Evolutionary conservation across 257 asterid species (phyloP).

Genomic region (Solanum paucissectum): DNA sequence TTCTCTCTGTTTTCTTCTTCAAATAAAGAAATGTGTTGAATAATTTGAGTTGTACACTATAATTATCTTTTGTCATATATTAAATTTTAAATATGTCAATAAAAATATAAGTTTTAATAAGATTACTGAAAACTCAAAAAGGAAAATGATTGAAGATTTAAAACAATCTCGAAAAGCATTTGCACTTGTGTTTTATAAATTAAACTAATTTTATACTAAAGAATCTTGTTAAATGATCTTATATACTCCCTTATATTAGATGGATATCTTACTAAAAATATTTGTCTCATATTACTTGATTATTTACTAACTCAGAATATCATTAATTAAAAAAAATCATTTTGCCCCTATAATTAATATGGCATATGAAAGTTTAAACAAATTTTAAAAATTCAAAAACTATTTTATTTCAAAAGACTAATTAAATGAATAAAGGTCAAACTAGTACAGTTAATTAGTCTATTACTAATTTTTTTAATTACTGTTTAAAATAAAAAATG

Average conservation of each 20-base stretch:
- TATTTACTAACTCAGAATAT: too few species aligned
- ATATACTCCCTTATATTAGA: not conserved
- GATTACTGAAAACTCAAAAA: not conserved
- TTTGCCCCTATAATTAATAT: not conserved
- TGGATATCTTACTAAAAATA: not conserved
- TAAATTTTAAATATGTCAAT: not conserved
- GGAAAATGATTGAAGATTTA: not conserved
- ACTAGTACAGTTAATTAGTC: too few species aligned
- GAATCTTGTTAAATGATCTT: not conserved
- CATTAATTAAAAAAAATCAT: not conserved
- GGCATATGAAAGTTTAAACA: not conserved
- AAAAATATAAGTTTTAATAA: not conserved
- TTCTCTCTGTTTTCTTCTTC: not conserved
- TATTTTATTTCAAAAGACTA: not conserved
- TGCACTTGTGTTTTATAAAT: not conserved
- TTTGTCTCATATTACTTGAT: not conserved
- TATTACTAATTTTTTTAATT: too few species aligned
- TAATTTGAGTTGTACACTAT: not conserved
- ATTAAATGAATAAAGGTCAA: not conserved
- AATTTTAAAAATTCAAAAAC: not conserved
- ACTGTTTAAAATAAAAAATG: not conserved
- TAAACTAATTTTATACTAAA: not conserved
- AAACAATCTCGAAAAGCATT: not conserved
- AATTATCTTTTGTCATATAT: not conserved
- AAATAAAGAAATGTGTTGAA: not conserved